Evolutionary conservation across 2,329 filamentous ascomycete genomes (phyloP), one percentile per base, ranked within the genome.

Genomic region (Nannizzia gypsea): DNA sequence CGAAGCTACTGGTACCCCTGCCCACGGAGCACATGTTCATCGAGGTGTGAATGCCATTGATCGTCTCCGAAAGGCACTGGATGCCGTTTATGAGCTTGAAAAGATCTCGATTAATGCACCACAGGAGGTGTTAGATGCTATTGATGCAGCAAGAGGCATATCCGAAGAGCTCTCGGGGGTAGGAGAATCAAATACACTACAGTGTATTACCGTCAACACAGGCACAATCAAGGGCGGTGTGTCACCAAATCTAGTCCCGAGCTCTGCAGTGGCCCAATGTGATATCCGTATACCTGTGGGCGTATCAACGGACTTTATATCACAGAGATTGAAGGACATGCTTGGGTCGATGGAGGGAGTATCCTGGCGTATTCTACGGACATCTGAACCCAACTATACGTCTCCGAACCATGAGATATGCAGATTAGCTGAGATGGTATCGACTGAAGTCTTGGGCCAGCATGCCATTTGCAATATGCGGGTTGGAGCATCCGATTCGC

Each of bases 21-120:
- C 59, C n/a, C 61, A 63, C 46, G 59, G 61, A 8, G 61, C 61
- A 34, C 61, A 63, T 52, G 61, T 59, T 24, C 59, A 61, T 36
- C 34, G 20, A 17, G 61, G 59, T 38, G 28, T 57, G 13, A 63
- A 63, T 57, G 61, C 61, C 9, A 59, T 63, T 15, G 58, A 57
- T 26, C 56, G 57, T 24, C 52, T 63, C 24, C 56, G 59, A 20
- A 54, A 26, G n/a, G 61, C 61, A 17, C 46, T 63, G 50, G 61
- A 63, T 59, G 59, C 57, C n/a, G 46, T 63, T 9, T 56, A 59
- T 52, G 28, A 40, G 5, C 50, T 63, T 40, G 61, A 61, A 36
- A 40, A 54, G 42, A 54, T 46, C n/a, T 26, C 17, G 9, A 56
- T 60, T 26, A 20, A 48, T 34, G 36, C 56, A 40, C 61, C 61